Base-by-base conservation (phyloP, 2,329 filamentous ascomycete genomes). In the Cadophora sp. region DNA sequence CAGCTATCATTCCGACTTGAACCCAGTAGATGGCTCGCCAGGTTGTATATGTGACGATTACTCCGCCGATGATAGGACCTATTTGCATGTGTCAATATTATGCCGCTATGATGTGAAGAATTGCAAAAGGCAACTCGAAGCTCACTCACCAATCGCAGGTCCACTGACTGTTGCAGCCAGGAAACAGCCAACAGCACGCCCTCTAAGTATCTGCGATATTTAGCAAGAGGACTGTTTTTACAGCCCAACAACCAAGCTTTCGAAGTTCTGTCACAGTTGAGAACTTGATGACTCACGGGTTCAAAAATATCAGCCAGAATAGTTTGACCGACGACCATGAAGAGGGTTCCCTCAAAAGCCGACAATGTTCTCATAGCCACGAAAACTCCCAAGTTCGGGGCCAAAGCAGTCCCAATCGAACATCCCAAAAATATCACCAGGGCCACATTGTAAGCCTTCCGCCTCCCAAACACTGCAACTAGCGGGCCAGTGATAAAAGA, bases 181-280 rank as follows among this genome's bases (percentile, higher is more conserved):
- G 63, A 82, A 80, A 68, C 79, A 81, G 0, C 80, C 81, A 1
- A 79, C 77, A 4, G 81, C 81, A 1, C 78, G 81, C n/a, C 80
- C 81, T 24, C 62, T 47, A 6, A 50, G 79, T 66, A 68, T 82
- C 78, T 39, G 74, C 72, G 76, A 79, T 66, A 6, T 24, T 43
- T 39, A 62, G 59, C 7, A 39, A 39, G 11, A 13, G 7, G 36
- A 13, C n/a, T n/a, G n/a, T n/a, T n/a, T 39, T 39, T 39, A 13
- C 11, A 39, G 11, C 8, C 7, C 8, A 4, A 2, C 8, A 39
- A 39, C 36, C 11, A 11, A 8, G 11, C 8, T 6, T 39, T 39
- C 11, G 36, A 39, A 39, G 7, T 39, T 9, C 11, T 8, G 36
- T 9, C 7, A 7, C 5, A 39, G 36, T 11, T 39, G 36, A 30